Evolutionary conservation across 2,329 filamentous ascomycete genomes (phyloP).

Genomic region (Botrytis squamosa): DNA sequence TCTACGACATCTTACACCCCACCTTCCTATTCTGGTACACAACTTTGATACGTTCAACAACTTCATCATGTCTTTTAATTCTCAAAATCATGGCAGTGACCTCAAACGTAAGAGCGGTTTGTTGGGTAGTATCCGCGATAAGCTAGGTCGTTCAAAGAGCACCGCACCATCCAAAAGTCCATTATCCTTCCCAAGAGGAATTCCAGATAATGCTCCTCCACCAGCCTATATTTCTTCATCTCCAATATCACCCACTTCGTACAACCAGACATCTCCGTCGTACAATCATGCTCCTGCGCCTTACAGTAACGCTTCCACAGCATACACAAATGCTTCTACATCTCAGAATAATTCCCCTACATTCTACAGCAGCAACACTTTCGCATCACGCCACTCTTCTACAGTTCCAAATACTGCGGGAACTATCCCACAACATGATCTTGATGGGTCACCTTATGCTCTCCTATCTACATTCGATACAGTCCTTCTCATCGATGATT

Average conservation of each 20-base stretch:
- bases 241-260: neutral
- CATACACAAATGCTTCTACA: neutral
- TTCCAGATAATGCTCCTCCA: neutral
- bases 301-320: neutral
- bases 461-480: constrained; percentile 84
- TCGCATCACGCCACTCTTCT: neutral
- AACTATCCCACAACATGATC: neutral
- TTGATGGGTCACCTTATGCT: constrained; percentile 52
- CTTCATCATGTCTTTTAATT: constrained; percentile 10
- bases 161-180: neutral
- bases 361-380: neutral
- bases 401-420: neutral
- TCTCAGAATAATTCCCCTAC: neutral
- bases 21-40: constrained; percentile 17
- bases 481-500: constrained; percentile 88
- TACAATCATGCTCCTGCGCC: too few relatives aligned
- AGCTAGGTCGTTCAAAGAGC: constrained; percentile 8
- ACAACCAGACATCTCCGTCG: neutral
- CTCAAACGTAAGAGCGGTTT: neutral
- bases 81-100: neutral
- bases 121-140: constrained; percentile 8
- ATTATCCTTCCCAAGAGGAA: neutral
- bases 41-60: neutral
- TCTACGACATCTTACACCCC: neutral
- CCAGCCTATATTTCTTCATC: constrained; percentile 3